These are phyloP conservation scores for Prosopis cineraria DNA, from an alignment of 306 rosid genomes.

Conservation along the genomic window DNA sequence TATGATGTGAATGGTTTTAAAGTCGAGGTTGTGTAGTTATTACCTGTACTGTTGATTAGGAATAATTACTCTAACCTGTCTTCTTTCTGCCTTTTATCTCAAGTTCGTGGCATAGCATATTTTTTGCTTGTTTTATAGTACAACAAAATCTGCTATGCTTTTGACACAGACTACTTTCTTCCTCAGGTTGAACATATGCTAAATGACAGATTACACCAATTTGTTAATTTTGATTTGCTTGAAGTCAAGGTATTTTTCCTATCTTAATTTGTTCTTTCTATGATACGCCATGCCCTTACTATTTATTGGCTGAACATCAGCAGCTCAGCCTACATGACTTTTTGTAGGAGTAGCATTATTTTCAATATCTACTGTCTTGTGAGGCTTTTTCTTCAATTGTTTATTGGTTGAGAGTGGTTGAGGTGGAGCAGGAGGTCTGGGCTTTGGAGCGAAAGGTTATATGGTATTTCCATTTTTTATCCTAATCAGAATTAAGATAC, in stretches of 20 bases:
- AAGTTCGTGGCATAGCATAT: not conserved
- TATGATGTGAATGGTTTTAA: slow-evolving; percentile 28
- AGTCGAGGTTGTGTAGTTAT: not conserved
- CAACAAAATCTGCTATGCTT: slow-evolving; percentile 17
- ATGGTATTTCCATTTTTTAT: slow-evolving; percentile 16
- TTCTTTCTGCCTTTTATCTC: slow-evolving; percentile 16
- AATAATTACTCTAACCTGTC: slow-evolving; percentile 23
- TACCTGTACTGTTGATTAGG: slow-evolving; percentile 15
- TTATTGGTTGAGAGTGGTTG: slow-evolving; percentile 4
- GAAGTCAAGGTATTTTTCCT: slow-evolving; percentile 85
- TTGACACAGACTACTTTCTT: slow-evolving; percentile 40
- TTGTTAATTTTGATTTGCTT: slow-evolving; percentile 88
- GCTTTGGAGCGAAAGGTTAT: slow-evolving; percentile 9
- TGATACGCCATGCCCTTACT: slow-evolving; percentile 3
- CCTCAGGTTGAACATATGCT: slow-evolving; percentile 96
- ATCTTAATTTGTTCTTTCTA: slow-evolving; percentile 16
- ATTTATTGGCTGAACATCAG: slow-evolving; percentile 1
- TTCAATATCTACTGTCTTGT: slow-evolving; percentile 27
- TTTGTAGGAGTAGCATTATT: not conserved
- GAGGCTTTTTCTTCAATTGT: slow-evolving; percentile 18
- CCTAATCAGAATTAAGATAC: not conserved
- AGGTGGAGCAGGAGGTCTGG: slow-evolving; percentile 13
- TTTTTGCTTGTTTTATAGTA: not conserved
- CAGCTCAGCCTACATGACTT: slow-evolving; percentile 1
- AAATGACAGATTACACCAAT: slow-evolving; percentile 95